These are phyloP conservation scores for Knufia fluminis DNA, from an alignment of 2,329 filamentous ascomycete species.

Conservation along the genomic window DNA sequence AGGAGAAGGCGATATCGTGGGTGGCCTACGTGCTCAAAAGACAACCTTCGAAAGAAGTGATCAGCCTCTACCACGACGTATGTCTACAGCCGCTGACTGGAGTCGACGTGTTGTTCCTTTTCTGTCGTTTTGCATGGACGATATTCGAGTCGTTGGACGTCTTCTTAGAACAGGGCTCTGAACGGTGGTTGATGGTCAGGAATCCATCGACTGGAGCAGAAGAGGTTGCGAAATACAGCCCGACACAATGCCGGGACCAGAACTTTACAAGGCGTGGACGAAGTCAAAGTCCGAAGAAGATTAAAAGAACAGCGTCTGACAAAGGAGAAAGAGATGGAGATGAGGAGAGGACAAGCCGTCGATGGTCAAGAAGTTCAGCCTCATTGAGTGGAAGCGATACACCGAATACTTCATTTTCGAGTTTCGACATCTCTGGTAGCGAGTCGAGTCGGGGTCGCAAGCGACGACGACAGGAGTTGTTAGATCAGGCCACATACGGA, in stretches of 20 bases:
- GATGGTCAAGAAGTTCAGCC: neutral
- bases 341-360: neutral
- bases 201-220: neutral
- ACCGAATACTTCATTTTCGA: neutral
- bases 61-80: conserved; percentile 2
- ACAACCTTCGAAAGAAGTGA: neutral
- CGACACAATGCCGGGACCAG: neutral
- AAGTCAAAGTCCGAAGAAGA: conserved; percentile 1
- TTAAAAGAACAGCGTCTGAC: neutral
- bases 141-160: neutral
- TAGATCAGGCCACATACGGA: conserved; percentile 1
- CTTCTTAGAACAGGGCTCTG: neutral
- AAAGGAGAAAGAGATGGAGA: neutral
- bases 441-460: too few relatives aligned
- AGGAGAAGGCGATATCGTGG: neutral
- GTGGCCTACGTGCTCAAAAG: neutral
- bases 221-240: neutral
- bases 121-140: conserved; percentile 1
- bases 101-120: neutral
- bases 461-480: too few relatives aligned
- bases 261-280: neutral
- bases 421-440: too few relatives aligned
- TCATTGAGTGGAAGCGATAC: neutral
- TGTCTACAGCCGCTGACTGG: neutral
- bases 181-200: neutral